Conservation (phyloP, 73 alveolate genomes). For the Tetrahymena elliotti region DNA sequence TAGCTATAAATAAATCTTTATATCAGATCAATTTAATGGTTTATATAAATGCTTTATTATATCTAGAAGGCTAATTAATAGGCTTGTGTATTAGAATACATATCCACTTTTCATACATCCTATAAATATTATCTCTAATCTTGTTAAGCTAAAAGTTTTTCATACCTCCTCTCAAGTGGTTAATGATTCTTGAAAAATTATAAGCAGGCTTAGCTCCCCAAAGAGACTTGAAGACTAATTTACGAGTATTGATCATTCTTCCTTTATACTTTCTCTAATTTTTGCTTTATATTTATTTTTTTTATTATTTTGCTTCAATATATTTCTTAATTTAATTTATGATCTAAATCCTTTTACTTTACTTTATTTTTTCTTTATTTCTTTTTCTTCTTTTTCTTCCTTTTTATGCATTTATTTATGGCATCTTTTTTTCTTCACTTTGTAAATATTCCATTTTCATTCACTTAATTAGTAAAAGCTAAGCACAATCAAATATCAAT, state of each 20-base stretch:
- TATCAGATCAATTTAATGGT: neutral
- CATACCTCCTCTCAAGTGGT: neutral
- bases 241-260: neutral
- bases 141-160: neutral
- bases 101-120: neutral
- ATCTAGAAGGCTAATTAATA: neutral
- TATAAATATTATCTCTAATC: neutral
- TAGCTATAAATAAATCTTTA: neutral
- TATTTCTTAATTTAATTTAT: neutral
- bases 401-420: neutral
- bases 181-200: neutral
- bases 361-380: neutral
- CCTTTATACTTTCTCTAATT: neutral
- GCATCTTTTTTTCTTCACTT: neutral
- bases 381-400: neutral
- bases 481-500: neutral
- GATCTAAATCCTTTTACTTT: neutral
- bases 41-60: neutral
- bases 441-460: neutral
- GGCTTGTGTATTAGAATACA: neutral
- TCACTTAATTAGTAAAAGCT: neutral
- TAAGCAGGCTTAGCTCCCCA: slow-evolving; percentile 3
- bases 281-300: neutral
- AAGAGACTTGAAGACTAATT: neutral
- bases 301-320: neutral